phyloP scores from a whole-genome alignment of 768 basidiomycete species.

The Xerocomus potaroensis region DNA sequence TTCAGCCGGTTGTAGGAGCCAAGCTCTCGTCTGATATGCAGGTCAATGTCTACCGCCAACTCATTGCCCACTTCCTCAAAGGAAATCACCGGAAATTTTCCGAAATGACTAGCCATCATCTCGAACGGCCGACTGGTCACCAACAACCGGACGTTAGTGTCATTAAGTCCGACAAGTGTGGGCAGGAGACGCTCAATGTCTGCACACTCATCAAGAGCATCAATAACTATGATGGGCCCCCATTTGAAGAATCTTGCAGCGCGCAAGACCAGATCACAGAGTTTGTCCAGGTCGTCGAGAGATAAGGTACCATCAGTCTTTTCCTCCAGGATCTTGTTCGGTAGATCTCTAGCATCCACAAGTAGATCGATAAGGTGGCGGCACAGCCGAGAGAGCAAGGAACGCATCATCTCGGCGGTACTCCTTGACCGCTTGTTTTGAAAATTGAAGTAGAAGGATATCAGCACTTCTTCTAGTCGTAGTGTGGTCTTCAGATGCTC shows the following conservation, averaged over 20 bases:
- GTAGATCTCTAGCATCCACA: too few relatives aligned
- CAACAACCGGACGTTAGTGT: too few relatives aligned
- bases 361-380: too few relatives aligned
- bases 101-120: too few relatives aligned
- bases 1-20: not conserved
- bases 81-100: not conserved
- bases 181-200: too few relatives aligned
- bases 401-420: not conserved
- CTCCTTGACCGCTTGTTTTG: not conserved
- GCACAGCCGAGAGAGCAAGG: too few relatives aligned
- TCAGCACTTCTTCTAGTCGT: too few relatives aligned
- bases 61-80: not conserved
- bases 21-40: not conserved
- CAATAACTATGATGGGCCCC: not conserved
- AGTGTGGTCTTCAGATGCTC: not conserved
- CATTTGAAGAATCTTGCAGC: not conserved
- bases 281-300: not conserved
- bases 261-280: not conserved
- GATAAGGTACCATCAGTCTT: too few relatives aligned
- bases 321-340: too few relatives aligned
- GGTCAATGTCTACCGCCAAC: not conserved
- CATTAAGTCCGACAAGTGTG: too few relatives aligned
- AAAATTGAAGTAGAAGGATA: slow-evolving; percentile 1
- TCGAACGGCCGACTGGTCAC: too few relatives aligned
- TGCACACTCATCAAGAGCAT: too few relatives aligned